Evolutionary conservation across 148 eudicot genomes (phyloP).

Genomic region (Selenicereus undatus): DNA sequence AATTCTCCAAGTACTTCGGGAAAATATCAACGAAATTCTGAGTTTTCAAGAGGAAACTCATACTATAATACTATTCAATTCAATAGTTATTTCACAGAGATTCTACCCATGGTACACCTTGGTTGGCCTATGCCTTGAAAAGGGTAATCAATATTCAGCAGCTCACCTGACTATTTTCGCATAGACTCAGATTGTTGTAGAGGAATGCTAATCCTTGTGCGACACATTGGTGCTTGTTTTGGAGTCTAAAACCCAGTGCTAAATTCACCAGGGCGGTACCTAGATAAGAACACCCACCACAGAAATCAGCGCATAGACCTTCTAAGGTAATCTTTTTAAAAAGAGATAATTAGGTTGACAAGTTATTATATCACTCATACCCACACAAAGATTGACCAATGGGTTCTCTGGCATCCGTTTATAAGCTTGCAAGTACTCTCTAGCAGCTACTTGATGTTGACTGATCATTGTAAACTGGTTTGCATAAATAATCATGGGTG

Average conservation of each 20-base stretch:
- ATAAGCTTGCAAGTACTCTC: constrained; percentile 79
- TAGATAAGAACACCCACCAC: constrained; percentile 11
- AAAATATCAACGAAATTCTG: no score
- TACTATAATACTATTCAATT: no score
- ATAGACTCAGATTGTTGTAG: constrained; percentile 58
- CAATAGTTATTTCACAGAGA: no score
- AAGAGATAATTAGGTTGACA: neutral
- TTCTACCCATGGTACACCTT: no score
- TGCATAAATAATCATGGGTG: constrained; percentile 70
- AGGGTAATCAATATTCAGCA: neutral
- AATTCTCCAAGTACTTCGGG: neutral
- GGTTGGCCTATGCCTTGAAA: neutral
- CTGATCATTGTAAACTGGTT: constrained; percentile 71
- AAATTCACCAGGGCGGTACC: constrained; percentile 77
- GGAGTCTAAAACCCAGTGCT: constrained; percentile 81
- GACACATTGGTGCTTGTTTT: constrained; percentile 84
- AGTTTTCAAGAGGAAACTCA: no score
- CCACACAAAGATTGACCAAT: constrained; percentile 78
- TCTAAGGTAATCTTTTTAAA: neutral
- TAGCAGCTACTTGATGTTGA: constrained; percentile 91
- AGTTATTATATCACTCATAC: constrained; percentile 27
- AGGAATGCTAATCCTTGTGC: constrained; percentile 86
- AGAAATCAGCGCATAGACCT: neutral
- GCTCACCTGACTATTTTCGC: constrained; percentile 64
- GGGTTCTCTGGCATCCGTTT: constrained; percentile 76